Conservation (phyloP, 306 rosid genomes). For the Dryas drummondii region DNA sequence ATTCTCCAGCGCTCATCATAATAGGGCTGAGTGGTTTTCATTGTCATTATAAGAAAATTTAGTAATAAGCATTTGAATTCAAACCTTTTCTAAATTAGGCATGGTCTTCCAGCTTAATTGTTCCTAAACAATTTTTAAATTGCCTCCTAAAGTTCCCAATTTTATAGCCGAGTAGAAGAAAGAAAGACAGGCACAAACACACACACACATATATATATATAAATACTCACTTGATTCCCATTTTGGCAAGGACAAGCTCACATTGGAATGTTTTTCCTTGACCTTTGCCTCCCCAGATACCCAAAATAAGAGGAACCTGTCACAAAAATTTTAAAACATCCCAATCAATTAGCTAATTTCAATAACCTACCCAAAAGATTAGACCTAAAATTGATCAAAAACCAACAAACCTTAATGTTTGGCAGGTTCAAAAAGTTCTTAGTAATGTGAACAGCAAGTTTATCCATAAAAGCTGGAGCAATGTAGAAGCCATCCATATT, state of each 20-base stretch:
- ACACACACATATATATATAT: background rate
- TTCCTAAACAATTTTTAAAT: background rate
- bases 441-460: slow-evolving; percentile 71
- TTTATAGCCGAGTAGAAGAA: background rate
- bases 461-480: slow-evolving; percentile 91
- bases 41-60: background rate
- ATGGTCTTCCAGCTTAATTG: background rate
- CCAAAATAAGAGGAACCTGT: slow-evolving; percentile 87
- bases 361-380: background rate
- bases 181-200: background rate
- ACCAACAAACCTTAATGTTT: slow-evolving; percentile 53
- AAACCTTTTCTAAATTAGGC: background rate
- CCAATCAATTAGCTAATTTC: background rate
- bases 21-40: slow-evolving; percentile 57
- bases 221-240: slow-evolving; percentile 87
- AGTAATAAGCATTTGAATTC: background rate
- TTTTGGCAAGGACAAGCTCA: slow-evolving; percentile 89
- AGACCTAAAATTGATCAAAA: background rate
- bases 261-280: slow-evolving; percentile 91
- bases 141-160: background rate
- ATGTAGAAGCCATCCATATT: slow-evolving; percentile 70
- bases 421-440: slow-evolving; percentile 77
- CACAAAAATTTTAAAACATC: background rate
- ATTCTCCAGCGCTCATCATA: slow-evolving; percentile 92
- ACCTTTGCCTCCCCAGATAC: slow-evolving; percentile 97